Base-by-base conservation (phyloP, 306 rosid genomes). In the Hippophae gyantsensis region DNA sequence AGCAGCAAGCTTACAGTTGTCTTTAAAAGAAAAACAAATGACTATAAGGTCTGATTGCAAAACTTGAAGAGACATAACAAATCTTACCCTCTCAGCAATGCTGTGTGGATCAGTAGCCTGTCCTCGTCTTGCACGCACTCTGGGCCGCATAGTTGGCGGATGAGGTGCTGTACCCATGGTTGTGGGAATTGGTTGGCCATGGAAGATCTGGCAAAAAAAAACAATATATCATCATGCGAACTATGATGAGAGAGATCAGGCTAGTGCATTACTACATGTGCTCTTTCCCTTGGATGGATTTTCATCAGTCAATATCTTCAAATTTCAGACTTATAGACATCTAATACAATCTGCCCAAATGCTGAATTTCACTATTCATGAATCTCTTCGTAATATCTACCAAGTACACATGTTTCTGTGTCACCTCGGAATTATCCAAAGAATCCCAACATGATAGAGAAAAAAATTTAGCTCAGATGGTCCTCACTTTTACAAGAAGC, bases 31-130 rank as follows among this genome's bases (percentile, higher is more conserved):
- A 32, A 32, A 32, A 61, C 46, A 13, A 7, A 47, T 45, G 56
- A 63, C 18, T 67, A 52, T 60, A 61, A 25, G 49, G 18, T 57
- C 27, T 46, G 58, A 12, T 47, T 52, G 25, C 52, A 49, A 44
- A 13, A 66, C 43, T 65, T 10, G 3, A 32, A 53, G 9, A 44
- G 9, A 64, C 45, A 57, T 32, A 32, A 32, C 48, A 61, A 60
- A 67, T 66, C 81, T 62, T 73, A 86, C 99, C 84, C 99, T 82
- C 76, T 92, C 99, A 64, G 99, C 99, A 58, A 88, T 92, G 82
- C 99, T 92, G 69, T 92, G 99, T 63, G 99, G 97, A 82, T 92
- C 99, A 11, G 99, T 92, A 62, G 99, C 99, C 70, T 92, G 99
- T 61, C 99, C 99, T 75, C 99, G 80, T 78, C 96, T 80, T 52